A percentile compares a stretch with the other conserved stretches of the same genome.
Conservation (phyloP, 2,329 filamentous ascomycete genomes). For the Elsinoe perseae region DNA sequence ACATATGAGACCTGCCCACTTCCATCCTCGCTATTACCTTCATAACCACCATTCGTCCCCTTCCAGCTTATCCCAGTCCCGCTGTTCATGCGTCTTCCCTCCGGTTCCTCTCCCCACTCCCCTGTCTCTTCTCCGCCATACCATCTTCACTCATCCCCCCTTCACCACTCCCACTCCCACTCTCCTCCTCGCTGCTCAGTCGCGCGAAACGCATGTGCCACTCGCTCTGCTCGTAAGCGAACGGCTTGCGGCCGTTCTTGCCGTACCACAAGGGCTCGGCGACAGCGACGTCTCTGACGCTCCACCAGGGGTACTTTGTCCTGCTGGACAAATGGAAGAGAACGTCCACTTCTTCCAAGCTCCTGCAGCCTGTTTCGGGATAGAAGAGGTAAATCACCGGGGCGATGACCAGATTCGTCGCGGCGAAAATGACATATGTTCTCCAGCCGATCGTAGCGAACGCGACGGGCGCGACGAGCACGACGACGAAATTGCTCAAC, state of each 20-base stretch:
- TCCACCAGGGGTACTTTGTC: slow-evolving; percentile 44
- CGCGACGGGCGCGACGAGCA: slow-evolving; percentile 23
- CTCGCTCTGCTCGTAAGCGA: slow-evolving; percentile 37
- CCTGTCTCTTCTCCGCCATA: not conserved
- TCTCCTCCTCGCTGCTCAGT: slow-evolving; percentile 24
- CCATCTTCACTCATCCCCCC: slow-evolving; percentile 2
- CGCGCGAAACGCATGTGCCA: slow-evolving; percentile 27
- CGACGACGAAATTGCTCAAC: slow-evolving; percentile 47
- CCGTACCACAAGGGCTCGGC: slow-evolving; percentile 50
- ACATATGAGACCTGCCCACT: not conserved
- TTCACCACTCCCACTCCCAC: slow-evolving; percentile 23
- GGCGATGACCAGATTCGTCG: slow-evolving; percentile 40
- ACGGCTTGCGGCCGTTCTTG: slow-evolving; percentile 48
- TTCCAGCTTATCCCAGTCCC: not conserved
- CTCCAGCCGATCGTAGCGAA: slow-evolving; percentile 24
- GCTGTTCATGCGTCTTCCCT: not conserved
- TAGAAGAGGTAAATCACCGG: slow-evolving; percentile 36
- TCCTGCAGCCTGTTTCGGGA: slow-evolving; percentile 34
- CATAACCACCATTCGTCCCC: no score
- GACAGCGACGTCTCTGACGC: slow-evolving; percentile 43
- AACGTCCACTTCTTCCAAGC: slow-evolving; percentile 54
- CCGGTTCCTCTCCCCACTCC: not conserved
- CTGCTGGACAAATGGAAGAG: slow-evolving; percentile 46
- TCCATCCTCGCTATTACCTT: not conserved
- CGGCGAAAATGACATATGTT: slow-evolving; percentile 32